Base-by-base conservation (phyloP, 495 filamentous ascomycete species). In the Pyrenula aspistea region DNA sequence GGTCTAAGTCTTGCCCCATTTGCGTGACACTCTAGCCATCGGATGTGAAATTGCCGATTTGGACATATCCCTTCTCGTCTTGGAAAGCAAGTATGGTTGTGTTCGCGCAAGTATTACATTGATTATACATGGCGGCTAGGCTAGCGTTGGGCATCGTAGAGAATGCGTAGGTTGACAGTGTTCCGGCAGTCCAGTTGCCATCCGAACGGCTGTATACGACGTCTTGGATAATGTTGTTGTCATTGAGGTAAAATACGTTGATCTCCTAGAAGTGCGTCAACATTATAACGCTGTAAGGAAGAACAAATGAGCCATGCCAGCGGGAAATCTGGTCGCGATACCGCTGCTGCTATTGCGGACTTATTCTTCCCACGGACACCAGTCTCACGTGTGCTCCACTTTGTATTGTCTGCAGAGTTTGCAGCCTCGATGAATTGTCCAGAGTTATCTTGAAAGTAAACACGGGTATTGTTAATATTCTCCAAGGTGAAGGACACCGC, bases 371-470 rank as follows among this genome's bases (percentile, higher is more conserved):
- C 61, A 24, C 24, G 15, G 24, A 57, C 49, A 51, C 59, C 58
- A 57, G 56, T 53, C 24, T 52, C 11, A 53, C 12, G 50, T 22
- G 54, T 58, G 53, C n/a, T 55, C 61, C 63, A 63, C 11, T 19
- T 60, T 19, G 50, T 25, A 42, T 55, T 51, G 1, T 51, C 24
- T 25, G 58, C 54, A 49, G 58, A 59, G 36, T 53, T 54, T 53
- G 62, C 57, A 25, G 61, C 63, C 59, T 65, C 63, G 49, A 65
- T 49, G 19, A 65, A 58, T 12, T 59, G 25, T 23, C 63, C 63
- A 19, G 21, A 51, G 24, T 56, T 36, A 48, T 63, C 55, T 61
- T 63, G 63, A 47, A 61, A 65, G 42, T 65, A 63, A 12, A 65
- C 31, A 25, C 58, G 52, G 21, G 63, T 63, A 12, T 55, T 59